These are phyloP conservation scores for Paracorniculantispora psalliotae DNA, from an alignment of 2,329 filamentous ascomycete genomes.

Conservation along the genomic window DNA sequence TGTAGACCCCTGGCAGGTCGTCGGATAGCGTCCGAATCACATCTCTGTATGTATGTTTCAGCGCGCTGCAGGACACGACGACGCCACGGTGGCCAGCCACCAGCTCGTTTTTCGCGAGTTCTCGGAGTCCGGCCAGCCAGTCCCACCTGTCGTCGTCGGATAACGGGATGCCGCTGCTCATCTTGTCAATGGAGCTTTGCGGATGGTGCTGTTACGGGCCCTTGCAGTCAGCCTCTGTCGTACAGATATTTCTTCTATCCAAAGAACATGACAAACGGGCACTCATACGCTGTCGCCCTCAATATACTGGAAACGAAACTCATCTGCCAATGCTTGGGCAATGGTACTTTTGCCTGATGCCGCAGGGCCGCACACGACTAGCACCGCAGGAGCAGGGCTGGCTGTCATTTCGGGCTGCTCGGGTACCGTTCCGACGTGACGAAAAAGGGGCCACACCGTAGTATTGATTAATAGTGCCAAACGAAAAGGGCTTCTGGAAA, in stretches of 20 bases:
- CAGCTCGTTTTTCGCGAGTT: conserved; percentile 22
- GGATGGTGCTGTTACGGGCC: conserved; percentile 42
- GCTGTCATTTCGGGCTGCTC: not conserved
- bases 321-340: conserved; percentile 2
- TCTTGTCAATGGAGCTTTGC: conserved; percentile 58
- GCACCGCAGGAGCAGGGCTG: not conserved
- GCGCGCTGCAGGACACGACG: conserved; percentile 62
- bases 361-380: conserved; percentile 13
- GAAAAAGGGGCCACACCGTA: not conserved
- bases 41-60: conserved; percentile 67
- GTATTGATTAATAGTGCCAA: not conserved
- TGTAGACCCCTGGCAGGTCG: conserved; percentile 42
- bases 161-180: conserved; percentile 57
- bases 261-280: not conserved
- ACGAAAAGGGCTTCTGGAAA: not conserved
- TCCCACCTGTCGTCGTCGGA: conserved; percentile 67
- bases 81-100: conserved; percentile 18
- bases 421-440: not conserved
- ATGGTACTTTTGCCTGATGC: conserved; percentile 12
- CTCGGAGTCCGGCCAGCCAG: conserved; percentile 56
- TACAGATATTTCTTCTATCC: not conserved
- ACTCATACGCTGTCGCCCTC: conserved; percentile 51
- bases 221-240: not conserved
- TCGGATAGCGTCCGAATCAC: conserved; percentile 50
- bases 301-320: conserved; percentile 31